phyloP scores from a whole-genome alignment of 345 rosid species.

The Brassica incana region DNA sequence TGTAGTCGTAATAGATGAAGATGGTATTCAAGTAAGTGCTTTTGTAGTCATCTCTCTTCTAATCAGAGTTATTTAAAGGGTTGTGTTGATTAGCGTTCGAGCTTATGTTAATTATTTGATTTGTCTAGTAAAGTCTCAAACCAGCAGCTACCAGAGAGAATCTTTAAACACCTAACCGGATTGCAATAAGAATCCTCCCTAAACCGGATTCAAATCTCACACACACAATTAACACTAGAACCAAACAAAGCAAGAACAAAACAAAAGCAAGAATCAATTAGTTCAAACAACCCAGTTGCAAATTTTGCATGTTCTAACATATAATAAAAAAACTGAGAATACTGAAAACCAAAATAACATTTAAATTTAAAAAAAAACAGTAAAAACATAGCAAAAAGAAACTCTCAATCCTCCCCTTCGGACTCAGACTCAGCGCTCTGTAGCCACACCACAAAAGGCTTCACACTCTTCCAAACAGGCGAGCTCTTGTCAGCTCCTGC shows the following conservation, averaged over 20 bases:
- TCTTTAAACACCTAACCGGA: not conserved
- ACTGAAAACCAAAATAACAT: not conserved
- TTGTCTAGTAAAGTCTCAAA: not conserved
- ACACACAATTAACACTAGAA: not conserved
- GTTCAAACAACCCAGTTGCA: not conserved
- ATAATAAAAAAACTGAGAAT: not conserved
- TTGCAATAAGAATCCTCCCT: not conserved
- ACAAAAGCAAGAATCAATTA: not conserved
- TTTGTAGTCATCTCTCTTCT: not conserved
- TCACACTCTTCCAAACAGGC: not conserved
- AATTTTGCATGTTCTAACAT: not conserved
- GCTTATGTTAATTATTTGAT: not conserved
- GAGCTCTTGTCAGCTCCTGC: slow-evolving; percentile 44
- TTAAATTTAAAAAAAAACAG: not conserved
- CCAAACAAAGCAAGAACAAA: not conserved
- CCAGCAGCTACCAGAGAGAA: not conserved
- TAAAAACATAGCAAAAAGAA: not conserved
- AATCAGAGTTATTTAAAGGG: not conserved
- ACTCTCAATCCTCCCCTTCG: not conserved
- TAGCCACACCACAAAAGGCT: not conserved
- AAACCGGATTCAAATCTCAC: not conserved
- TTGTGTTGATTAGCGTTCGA: not conserved
- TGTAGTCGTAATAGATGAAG: not conserved
- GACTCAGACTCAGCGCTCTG: not conserved
- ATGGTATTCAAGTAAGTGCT: not conserved